Conservation (phyloP, 2,329 filamentous ascomycete genomes). For the Penicillium fuscoglaucum region DNA sequence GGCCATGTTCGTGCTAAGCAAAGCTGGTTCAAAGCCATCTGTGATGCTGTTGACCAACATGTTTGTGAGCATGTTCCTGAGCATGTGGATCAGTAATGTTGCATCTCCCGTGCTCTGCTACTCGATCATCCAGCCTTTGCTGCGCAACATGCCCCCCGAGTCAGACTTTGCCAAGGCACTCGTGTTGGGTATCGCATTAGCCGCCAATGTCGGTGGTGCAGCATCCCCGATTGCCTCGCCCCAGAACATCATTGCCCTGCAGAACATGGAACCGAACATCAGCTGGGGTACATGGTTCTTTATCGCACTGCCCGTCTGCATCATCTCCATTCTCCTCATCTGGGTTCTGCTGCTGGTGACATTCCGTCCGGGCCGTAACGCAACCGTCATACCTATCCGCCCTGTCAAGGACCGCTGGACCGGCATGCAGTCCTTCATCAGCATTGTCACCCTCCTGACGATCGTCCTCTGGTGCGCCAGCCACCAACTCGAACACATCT, state of each 20-base stretch:
- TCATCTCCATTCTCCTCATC: slow-evolving; percentile 82
- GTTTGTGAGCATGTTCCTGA: slow-evolving; percentile 96
- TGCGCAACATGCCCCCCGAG: slow-evolving; percentile 86
- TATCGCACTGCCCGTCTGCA: slow-evolving; percentile 86
- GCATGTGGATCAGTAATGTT: slow-evolving; percentile 99
- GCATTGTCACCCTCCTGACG: slow-evolving; percentile 75
- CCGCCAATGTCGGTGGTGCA: slow-evolving; percentile 94
- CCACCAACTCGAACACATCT: slow-evolving; percentile 81
- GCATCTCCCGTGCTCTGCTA: slow-evolving; percentile 96
- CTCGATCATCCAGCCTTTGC: slow-evolving; percentile 94
- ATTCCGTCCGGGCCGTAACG: slow-evolving; percentile 81
- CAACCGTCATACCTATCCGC: slow-evolving; percentile 86
- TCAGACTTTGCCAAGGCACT: slow-evolving; percentile 93
- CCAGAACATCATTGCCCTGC: slow-evolving; percentile 93
- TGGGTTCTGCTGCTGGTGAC: slow-evolving; percentile 83
- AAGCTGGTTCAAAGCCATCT: slow-evolving; percentile 85
- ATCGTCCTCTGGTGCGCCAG: slow-evolving; percentile 91
- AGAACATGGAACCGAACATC: slow-evolving; percentile 89
- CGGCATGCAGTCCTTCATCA: slow-evolving; percentile 90
- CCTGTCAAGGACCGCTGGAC: slow-evolving; percentile 86
- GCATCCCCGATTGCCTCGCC: slow-evolving; percentile 96
- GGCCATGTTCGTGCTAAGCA: slow-evolving; percentile 92
- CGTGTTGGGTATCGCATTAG: slow-evolving; percentile 90
- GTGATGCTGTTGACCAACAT: slow-evolving; percentile 96
- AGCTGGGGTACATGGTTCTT: slow-evolving; percentile 98